Evolutionary conservation across 2,329 filamentous ascomycete species (phyloP), one percentile per base, ranked within the genome.

Genomic region (Orbilia quercus): DNA sequence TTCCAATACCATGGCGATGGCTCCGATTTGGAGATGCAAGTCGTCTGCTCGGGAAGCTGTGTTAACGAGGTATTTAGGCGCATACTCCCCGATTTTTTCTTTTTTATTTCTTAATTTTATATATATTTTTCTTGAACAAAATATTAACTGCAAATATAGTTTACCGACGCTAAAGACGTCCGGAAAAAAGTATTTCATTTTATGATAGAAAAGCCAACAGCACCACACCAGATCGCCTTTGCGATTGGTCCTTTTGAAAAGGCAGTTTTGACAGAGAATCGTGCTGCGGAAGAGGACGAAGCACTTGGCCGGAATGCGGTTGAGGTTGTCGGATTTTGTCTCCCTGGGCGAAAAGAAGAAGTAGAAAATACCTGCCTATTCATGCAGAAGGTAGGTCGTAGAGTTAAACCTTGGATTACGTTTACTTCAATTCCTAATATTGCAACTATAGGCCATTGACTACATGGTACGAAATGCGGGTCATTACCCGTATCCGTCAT

Each of bases 181-280:
- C 88, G 87, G 22, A 92, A 92, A 79, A 97, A 96, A 81, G 92
- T 91, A 1, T 91, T 95, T 79, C 91, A 90, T 0, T 99, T 98
- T 79, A 87, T 88, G 63, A 89, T 91, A 54, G 86, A 86, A 71
- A 88, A 89, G 74, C 88, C 90, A 55, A 87, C 95, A 7, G 89
- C 92, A 0, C 90, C 94, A 1, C 90, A 93, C 75, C 94, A 98
- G 79, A 89, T 99, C 75, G 94, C 93, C 2, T 96, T 99, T 80
- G 91, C 92, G 1, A 87, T 98, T 64, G 95, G 96, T 0, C 95
- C 96, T 0, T 99, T 99, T 79, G 92, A 98, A 80, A 90, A 94
- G 76, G 89, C 98, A 59, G 91, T 97, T 79, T 84, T 99, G 3
- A 90, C 91, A 1, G 91, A 94, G 77, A 96, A 91, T 78, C 89